A percentile compares a stretch with the other conserved stretches of the same genome.
Evolutionary conservation across 106 monocot genomes (phyloP).

Genomic region (Dioscorea zingiberensis): DNA sequence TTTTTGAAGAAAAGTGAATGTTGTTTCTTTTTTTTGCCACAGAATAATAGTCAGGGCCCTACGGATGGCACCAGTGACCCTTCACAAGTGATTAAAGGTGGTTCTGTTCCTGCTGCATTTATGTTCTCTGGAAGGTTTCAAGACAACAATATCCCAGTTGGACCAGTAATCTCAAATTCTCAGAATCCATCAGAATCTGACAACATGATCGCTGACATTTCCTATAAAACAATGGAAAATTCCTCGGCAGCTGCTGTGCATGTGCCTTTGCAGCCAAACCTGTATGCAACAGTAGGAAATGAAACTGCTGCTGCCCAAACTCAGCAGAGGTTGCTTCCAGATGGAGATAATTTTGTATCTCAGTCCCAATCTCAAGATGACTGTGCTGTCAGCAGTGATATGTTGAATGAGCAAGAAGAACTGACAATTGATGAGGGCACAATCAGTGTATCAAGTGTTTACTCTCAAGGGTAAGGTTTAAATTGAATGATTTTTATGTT

Average conservation of each 20-base stretch:
- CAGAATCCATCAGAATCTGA: conserved; percentile 35
- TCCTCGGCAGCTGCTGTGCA: conserved; percentile 11
- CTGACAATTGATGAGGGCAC: conserved; percentile 78
- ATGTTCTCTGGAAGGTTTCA: conserved; percentile 28
- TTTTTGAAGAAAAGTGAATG: conserved; percentile 4
- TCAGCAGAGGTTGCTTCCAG: conserved; percentile 26
- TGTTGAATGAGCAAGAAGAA: conserved; percentile 43
- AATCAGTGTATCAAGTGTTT: conserved; percentile 58
- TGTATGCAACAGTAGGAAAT: conserved; percentile 22
- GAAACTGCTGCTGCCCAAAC: conserved; percentile 16
- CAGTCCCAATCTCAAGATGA: conserved; percentile 34
- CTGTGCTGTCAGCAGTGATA: conserved; percentile 26
- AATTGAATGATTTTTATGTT: too few species aligned
- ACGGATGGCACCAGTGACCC: conserved; percentile 30
- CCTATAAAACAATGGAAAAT: conserved; percentile 33
- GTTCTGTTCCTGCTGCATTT: conserved; percentile 25
- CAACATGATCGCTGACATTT: conserved; percentile 16
- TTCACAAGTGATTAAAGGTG: conserved; percentile 40
- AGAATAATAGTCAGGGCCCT: conserved; percentile 49
- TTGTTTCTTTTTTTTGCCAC: conserved; percentile 12
- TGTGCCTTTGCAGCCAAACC: conserved; percentile 22
- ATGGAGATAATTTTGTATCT: conserved; percentile 31
- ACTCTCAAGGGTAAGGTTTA: conserved; percentile 72
- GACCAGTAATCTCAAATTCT: conserved; percentile 24
- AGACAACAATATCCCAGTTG: conserved; percentile 28